phyloP scores from a whole-genome alignment of 768 basidiomycete genomes.

The Trametes sanguinea region DNA sequence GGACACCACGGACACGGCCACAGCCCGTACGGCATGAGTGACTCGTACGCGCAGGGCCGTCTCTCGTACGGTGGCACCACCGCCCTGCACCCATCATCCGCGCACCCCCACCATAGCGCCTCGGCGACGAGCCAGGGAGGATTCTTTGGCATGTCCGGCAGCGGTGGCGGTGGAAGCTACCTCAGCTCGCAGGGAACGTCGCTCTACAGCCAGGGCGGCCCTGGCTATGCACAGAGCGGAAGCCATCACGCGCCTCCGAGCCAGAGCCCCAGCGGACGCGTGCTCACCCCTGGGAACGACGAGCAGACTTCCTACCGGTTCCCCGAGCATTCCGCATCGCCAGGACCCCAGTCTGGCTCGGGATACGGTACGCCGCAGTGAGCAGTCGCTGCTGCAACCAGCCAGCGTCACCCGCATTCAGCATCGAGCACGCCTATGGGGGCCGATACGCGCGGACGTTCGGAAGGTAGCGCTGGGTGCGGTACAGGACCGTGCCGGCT shows the following conservation, averaged over 20 bases:
- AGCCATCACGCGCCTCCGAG: slow-evolving; percentile 18
- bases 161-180: slow-evolving; percentile 21
- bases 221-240: slow-evolving; percentile 23
- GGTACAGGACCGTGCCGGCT: too few species aligned
- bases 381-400: not conserved
- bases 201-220: slow-evolving; percentile 19
- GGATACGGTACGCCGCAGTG: slow-evolving; percentile 39
- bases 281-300: slow-evolving; percentile 22
- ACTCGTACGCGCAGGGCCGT: slow-evolving; percentile 23
- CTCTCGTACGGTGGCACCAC: slow-evolving; percentile 21
- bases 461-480: not conserved
- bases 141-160: slow-evolving; percentile 27
- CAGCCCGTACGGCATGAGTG: slow-evolving; percentile 26
- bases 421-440: slow-evolving; percentile 1
- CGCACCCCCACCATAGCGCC: slow-evolving; percentile 16
- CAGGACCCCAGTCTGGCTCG: slow-evolving; percentile 34
- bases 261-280: slow-evolving; percentile 20
- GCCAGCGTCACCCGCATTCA: not conserved
- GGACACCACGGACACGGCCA: slow-evolving; percentile 25
- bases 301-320: slow-evolving; percentile 27
- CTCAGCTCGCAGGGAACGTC: slow-evolving; percentile 18
- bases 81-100: slow-evolving; percentile 25
- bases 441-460: not conserved
- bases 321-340: slow-evolving; percentile 33
- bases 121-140: slow-evolving; percentile 11